A percentile compares a stretch with the other conserved stretches of the same genome.
Evolutionary conservation across 768 basidiomycete genomes (phyloP).

Genomic region (Pulveroboletus ravenelii): DNA sequence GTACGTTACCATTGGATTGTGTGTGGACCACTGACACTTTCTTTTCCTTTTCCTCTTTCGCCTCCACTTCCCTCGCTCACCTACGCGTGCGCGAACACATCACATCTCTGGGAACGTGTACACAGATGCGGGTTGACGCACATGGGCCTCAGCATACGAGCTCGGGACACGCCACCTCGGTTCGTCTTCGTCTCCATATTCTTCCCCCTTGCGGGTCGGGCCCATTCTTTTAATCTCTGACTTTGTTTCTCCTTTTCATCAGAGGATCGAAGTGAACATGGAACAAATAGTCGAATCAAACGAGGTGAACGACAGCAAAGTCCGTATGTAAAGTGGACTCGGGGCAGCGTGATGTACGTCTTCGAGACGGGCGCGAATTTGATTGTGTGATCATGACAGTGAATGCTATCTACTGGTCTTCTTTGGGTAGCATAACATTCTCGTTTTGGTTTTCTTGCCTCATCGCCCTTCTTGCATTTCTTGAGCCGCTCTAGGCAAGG

Average conservation of each 20-base stretch:
- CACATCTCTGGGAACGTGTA: not conserved
- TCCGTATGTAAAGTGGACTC: not conserved
- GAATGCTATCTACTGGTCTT: no score
- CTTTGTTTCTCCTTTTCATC: not conserved
- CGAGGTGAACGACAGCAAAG: not conserved
- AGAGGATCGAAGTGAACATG: slow-evolving; percentile 20
- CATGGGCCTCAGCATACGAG: not conserved
- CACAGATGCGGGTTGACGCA: slow-evolving; percentile 4
- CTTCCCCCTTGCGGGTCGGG: not conserved
- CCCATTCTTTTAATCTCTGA: not conserved
- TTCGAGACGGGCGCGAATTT: not conserved
- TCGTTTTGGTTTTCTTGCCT: no score
- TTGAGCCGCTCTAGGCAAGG: no score
- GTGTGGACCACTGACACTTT: not conserved
- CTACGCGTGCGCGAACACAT: no score
- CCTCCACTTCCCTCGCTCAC: no score
- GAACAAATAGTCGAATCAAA: slow-evolving; percentile 10
- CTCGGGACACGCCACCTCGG: not conserved
- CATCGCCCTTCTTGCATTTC: no score
- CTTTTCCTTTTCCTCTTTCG: not conserved
- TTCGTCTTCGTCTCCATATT: slow-evolving; percentile 1
- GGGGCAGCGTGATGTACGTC: no score
- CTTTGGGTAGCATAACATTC: no score
- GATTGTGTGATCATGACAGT: not conserved
- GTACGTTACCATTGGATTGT: not conserved